Evolutionary conservation across 129 eudicot genomes (phyloP).

Genomic region (carrot (Daucus carota)): DH1_v3.0 NC_030386.2:34092501-34093000

Average conservation of each 20-base stretch:
- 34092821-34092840: too few relatives aligned
- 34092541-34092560: too few relatives aligned
- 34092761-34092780: neutral
- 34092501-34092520: too few relatives aligned
- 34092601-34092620: neutral
- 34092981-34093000: conserved; percentile 7
- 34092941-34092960: too few relatives aligned
- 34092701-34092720: neutral
- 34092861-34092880: too few relatives aligned
- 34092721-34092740: neutral
- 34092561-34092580: neutral
- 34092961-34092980: conserved; percentile 43
- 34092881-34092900: too few relatives aligned
- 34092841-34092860: too few relatives aligned
- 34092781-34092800: neutral
- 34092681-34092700: neutral
- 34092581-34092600: neutral
- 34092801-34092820: too few relatives aligned
- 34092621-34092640: neutral
- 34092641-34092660: neutral
- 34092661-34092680: neutral
- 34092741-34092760: too few relatives aligned
- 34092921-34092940: too few relatives aligned
- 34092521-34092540: too few relatives aligned
- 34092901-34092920: too few relatives aligned